A percentile compares a stretch with the other conserved stretches of the same genome.
Evolutionary conservation across 257 asterid genomes (phyloP).

Genomic region (Solanum chilense): DNA sequence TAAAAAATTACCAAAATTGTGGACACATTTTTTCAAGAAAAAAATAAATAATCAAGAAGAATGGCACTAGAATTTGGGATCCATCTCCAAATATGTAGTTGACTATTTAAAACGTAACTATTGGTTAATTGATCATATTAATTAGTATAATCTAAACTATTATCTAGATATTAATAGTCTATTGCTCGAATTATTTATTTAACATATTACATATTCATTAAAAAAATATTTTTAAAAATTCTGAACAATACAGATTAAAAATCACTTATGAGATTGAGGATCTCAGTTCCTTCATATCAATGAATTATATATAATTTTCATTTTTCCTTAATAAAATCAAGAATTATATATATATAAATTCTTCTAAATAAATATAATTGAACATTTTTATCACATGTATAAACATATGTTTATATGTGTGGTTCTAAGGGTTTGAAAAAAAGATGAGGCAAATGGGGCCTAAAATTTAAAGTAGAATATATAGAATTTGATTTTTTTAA

Average conservation of each 20-base stretch:
- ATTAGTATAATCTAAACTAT: not conserved
- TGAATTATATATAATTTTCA: too few species aligned
- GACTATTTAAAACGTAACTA: not conserved
- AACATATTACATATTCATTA: not conserved
- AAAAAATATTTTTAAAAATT: not conserved
- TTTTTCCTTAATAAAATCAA: too few species aligned
- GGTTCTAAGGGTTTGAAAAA: not conserved
- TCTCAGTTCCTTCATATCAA: too few species aligned
- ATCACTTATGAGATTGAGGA: too few species aligned
- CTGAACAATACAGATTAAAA: not conserved
- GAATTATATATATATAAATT: too few species aligned
- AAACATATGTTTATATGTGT: too few species aligned
- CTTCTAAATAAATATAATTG: too few species aligned
- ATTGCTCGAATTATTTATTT: not conserved
- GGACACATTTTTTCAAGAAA: not conserved
- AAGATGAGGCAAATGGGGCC: not conserved
- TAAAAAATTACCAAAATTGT: not conserved
- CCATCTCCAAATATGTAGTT: not conserved
- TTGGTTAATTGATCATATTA: not conserved
- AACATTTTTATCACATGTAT: too few species aligned
- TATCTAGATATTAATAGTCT: not conserved
- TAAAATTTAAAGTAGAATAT: not conserved
- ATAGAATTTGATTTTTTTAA: not conserved
- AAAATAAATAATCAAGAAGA: not conserved
- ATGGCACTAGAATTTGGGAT: not conserved